Conservation (phyloP, 495 filamentous ascomycete species). For the Penicillium daleae region DNA sequence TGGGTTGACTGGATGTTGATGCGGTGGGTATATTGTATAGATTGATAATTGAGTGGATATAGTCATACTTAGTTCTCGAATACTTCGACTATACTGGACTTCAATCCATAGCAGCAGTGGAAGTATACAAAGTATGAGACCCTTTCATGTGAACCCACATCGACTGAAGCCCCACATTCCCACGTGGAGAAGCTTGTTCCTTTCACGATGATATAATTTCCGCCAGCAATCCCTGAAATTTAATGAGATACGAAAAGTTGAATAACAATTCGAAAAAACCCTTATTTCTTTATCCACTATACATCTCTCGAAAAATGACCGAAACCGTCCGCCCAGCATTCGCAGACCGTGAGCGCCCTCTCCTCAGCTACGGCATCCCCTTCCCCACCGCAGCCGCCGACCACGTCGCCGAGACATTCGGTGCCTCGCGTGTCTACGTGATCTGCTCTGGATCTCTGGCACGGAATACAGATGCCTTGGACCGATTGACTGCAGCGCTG, state of each 20-base stretch:
- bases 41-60: background rate
- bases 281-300: background rate
- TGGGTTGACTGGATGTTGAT: constrained; percentile 33
- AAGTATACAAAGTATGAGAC: too few relatives aligned
- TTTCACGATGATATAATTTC: constrained; percentile 10
- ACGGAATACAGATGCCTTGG: constrained; percentile 55
- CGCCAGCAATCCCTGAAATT: background rate
- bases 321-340: constrained; percentile 49
- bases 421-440: constrained; percentile 59
- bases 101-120: too few relatives aligned
- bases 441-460: constrained; percentile 63
- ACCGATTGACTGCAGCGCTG: constrained; percentile 48
- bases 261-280: background rate
- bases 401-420: constrained; percentile 55
- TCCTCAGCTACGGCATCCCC: constrained; percentile 55
- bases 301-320: constrained; percentile 22
- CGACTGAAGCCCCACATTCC: constrained; percentile 20
- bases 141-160: constrained; percentile 11
- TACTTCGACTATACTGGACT: too few relatives aligned
- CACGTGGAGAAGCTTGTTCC: constrained; percentile 20
- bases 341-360: constrained; percentile 38
- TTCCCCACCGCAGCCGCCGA: constrained; percentile 54
- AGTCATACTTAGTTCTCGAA: too few relatives aligned
- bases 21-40: background rate
- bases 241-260: background rate